Base-by-base conservation (phyloP, 2,329 filamentous ascomycete genomes). In the Ceratocystis huliohia region DNA sequence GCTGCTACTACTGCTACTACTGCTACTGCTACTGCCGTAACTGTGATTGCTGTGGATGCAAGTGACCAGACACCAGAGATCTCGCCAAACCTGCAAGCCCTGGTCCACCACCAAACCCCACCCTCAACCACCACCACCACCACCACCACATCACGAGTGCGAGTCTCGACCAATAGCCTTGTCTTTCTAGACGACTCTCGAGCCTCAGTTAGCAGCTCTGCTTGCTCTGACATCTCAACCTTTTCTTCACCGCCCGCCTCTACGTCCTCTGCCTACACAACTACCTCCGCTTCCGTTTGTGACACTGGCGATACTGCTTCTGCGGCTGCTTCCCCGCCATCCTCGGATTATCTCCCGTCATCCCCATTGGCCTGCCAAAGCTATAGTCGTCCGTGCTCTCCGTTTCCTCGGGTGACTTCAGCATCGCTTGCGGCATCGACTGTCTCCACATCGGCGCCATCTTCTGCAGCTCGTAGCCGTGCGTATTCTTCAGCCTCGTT, bases 161-260 rank as follows among this genome's bases (percentile, higher is more conserved):
- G 5, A 59, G 28, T 37, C 25, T 33, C 56, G 22, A 59, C 56
- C 30, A 59, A 30, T 37, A 59, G 17, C 15, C 70, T 69, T 70
- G 71, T 67, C 71, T 69, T 72, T 70, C 30, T 67, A 70, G 62
- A 70, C 69, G 68, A 66, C 53, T 66, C 69, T 65, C 69, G 70
- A 66, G 67, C 69, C 68, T 71, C 70, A 64, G 69, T 68, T 65
- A 67, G 72, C 69, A 68, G 68, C 65, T 67, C 65, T 50, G 65
- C 65, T 65, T 68, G 44, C 69, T 72, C 72, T 64, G 70, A 69
- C 68, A 70, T 70, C 67, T 73, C 71, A 53, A 61, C 69, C 45
- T 68, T 69, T 68, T 70, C 68, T n/a, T 65, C 69, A 69, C 65
- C 25, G 71, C 56, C 28, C 2, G 17, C 28, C n/a, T 33, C 70